Percentiles rank a stretch among this genome's conserved stretches.
These are phyloP conservation scores for Fusarium buharicum DNA, from an alignment of 2,329 filamentous ascomycete species.

Conservation along the genomic window DNA sequence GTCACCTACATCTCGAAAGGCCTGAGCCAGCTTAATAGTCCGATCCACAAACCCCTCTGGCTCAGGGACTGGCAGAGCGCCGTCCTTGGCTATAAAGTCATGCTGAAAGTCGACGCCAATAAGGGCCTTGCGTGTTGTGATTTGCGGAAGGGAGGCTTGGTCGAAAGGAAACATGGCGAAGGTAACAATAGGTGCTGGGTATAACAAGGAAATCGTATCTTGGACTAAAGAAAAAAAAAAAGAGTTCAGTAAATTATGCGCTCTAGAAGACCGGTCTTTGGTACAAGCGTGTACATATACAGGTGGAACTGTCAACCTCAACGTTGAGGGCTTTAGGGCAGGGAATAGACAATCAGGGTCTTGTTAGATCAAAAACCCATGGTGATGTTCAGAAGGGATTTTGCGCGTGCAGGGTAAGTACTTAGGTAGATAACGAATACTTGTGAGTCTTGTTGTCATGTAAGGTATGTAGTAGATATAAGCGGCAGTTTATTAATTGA, in stretches of 20 bases:
- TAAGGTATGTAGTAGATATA: no score
- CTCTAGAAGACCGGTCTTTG: conserved; percentile 5
- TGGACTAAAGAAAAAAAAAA: background rate
- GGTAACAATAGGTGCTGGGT: background rate
- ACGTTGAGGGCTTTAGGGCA: conserved; percentile 27
- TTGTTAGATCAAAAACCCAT: conserved; percentile 24
- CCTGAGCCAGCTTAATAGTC: conserved; percentile 72
- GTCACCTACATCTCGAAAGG: conserved; percentile 76
- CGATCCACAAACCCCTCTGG: conserved; percentile 74
- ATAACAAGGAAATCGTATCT: background rate
- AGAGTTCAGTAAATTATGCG: background rate
- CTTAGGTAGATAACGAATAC: background rate
- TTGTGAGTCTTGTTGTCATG: background rate
- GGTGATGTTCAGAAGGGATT: conserved; percentile 22
- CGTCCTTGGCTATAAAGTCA: conserved; percentile 79
- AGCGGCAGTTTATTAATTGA: background rate
- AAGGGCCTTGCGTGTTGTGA: conserved; percentile 74
- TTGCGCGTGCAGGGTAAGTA: conserved; percentile 26
- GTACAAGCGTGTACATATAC: conserved; percentile 10
- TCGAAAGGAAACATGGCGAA: conserved; percentile 66
- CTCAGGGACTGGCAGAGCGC: conserved; percentile 72
- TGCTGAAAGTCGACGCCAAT: conserved; percentile 89
- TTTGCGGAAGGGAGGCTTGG: conserved; percentile 63
- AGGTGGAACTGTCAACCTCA: conserved; percentile 13
- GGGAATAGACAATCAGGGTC: conserved; percentile 22